These are phyloP conservation scores for Hypoxylon sp. DNA, from an alignment of 2,329 filamentous ascomycete genomes.

Conservation along the genomic window DNA sequence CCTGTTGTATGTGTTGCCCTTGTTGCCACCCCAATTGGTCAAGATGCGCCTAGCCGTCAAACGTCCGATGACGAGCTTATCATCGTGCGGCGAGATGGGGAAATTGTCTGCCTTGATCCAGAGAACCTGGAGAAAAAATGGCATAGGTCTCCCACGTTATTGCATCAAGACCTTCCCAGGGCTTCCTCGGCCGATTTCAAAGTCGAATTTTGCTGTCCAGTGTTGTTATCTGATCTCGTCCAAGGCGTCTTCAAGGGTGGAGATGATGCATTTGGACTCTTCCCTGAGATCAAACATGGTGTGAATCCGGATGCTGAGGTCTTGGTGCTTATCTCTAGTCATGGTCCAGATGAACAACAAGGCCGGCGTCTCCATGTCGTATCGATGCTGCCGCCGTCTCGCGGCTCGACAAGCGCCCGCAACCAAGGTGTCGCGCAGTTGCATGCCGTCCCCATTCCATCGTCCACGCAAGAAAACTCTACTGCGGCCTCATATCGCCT, in stretches of 20 bases:
- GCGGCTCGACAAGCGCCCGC: conserved; percentile 26
- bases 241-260: conserved; percentile 70
- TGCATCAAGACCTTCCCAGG: conserved; percentile 60
- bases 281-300: conserved; percentile 63
- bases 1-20: conserved; percentile 63
- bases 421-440: conserved; percentile 50
- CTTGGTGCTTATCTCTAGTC: conserved; percentile 66
- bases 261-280: conserved; percentile 66
- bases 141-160: conserved; percentile 61
- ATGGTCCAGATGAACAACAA: conserved; percentile 49
- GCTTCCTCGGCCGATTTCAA: conserved; percentile 56
- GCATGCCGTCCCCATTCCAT: conserved; percentile 48
- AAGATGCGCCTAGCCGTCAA: conserved; percentile 47
- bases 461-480: conserved; percentile 11
- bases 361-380: conserved; percentile 53
- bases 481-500: conserved; percentile 64
- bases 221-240: conserved; percentile 63
- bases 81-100: conserved; percentile 72
- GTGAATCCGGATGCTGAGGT: conserved; percentile 67
- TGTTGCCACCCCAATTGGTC: conserved; percentile 46
- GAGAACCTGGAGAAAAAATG: conserved; percentile 67
- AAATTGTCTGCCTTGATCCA: conserved; percentile 72
- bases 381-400: conserved; percentile 45
- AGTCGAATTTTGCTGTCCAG: conserved; percentile 66
- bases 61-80: conserved; percentile 61